Conservation (phyloP, 495 filamentous ascomycete genomes). For the Xylaria sp. region DNA sequence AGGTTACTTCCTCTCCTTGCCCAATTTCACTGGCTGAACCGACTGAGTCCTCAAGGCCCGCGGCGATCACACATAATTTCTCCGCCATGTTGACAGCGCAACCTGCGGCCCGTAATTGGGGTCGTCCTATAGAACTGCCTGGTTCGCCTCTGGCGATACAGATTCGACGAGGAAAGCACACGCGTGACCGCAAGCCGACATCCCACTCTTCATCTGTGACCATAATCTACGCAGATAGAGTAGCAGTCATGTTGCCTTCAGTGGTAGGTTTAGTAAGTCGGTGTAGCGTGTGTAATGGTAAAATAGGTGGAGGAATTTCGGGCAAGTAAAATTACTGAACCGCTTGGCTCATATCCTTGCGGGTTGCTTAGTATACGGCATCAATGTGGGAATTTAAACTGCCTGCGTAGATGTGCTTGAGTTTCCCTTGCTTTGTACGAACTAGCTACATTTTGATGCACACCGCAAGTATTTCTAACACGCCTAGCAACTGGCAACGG, state of each 20-base stretch:
- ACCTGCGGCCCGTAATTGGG: background rate
- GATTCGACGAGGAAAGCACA: conserved; percentile 2
- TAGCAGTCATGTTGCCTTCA: background rate
- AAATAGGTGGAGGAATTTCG: background rate
- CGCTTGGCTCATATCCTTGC: background rate
- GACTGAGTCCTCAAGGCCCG: background rate
- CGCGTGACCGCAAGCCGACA: background rate
- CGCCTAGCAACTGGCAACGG: too few relatives aligned
- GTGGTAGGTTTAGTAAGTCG: background rate
- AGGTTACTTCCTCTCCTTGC: too few relatives aligned
- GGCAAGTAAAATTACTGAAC: background rate
- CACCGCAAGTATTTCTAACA: background rate
- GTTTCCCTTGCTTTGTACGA: background rate
- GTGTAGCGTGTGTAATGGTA: background rate
- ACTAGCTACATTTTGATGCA: background rate
- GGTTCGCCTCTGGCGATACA: background rate
- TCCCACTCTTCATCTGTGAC: background rate
- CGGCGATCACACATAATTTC: background rate
- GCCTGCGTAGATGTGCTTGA: background rate
- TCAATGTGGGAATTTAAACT: background rate
- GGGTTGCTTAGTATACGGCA: background rate
- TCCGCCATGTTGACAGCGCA: background rate
- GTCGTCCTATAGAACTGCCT: background rate
- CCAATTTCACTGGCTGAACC: too few relatives aligned
- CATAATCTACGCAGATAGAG: background rate